Percentiles rank a stretch among this genome's conserved stretches.
Conservation (phyloP, 163 green algal genomes). For the Volvox carteri region DNA sequence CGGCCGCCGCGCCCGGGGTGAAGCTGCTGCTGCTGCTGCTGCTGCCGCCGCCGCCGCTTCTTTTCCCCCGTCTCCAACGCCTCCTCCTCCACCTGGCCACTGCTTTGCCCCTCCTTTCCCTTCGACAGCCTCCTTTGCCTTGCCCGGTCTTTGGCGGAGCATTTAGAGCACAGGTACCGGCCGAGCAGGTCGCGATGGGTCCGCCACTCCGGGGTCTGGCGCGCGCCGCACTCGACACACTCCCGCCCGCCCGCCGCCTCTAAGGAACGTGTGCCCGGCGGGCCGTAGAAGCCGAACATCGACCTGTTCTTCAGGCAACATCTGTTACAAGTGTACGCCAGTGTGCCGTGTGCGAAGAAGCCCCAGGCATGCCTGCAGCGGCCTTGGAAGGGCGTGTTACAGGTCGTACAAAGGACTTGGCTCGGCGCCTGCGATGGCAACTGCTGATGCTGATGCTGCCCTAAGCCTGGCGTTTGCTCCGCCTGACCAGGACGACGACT, state of each 20-base stretch:
- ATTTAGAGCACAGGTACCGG: neutral
- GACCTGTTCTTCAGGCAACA: neutral
- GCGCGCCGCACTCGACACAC: neutral
- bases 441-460: neutral
- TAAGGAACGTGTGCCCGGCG: neutral
- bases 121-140: too few relatives aligned
- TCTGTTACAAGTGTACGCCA: constrained; percentile 6
- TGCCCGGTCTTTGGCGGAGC: neutral
- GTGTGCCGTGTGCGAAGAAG: constrained; percentile 3
- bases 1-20: too few relatives aligned
- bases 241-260: neutral
- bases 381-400: neutral
- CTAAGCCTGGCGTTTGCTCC: too few relatives aligned
- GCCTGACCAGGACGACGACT: too few relatives aligned
- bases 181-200: neutral
- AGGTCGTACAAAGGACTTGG: neutral
- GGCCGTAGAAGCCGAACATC: constrained; percentile 7
- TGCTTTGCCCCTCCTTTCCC: too few relatives aligned
- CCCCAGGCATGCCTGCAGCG: neutral
- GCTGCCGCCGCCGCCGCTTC: too few relatives aligned
- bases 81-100: too few relatives aligned
- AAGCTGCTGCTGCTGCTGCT: too few relatives aligned
- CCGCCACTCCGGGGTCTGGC: neutral
- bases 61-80: too few relatives aligned
- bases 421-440: neutral